These are phyloP conservation scores for Exophiala lecanii-corni DNA, from an alignment of 2,329 filamentous ascomycete genomes.

Conservation along the genomic window DNA sequence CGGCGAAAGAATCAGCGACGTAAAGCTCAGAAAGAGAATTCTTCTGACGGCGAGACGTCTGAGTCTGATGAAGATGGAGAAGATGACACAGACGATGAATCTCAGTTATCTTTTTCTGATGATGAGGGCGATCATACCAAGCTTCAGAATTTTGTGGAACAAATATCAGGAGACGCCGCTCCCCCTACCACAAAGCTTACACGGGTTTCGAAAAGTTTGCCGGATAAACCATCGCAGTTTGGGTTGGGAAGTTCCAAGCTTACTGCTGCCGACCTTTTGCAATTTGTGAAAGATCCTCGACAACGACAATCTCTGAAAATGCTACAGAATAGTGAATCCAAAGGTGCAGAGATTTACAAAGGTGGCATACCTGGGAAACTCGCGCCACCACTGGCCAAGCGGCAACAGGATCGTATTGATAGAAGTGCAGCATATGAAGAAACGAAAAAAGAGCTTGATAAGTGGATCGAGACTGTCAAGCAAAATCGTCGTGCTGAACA, in stretches of 20 bases:
- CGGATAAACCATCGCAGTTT: conserved; percentile 58
- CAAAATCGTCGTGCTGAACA: conserved; percentile 88
- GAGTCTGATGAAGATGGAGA: conserved; percentile 46
- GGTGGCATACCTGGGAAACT: conserved; percentile 63
- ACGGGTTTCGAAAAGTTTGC: conserved; percentile 45
- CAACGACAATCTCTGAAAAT: conserved; percentile 77
- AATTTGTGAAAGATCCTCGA: conserved; percentile 66
- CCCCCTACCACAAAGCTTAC: neutral
- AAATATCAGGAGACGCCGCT: conserved; percentile 29
- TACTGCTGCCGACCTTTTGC: conserved; percentile 69
- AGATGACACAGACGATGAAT: conserved; percentile 46
- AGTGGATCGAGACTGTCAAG: conserved; percentile 95
- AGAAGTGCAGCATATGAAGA: conserved; percentile 80
- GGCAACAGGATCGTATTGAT: conserved; percentile 80
- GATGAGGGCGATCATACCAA: conserved; percentile 55
- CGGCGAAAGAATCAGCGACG: conserved; percentile 30
- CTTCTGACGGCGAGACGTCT: conserved; percentile 38
- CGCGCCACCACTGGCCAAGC: conserved; percentile 73
- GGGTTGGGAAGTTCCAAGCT: conserved; percentile 61
- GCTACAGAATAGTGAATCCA: conserved; percentile 60
- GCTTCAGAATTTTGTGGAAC: conserved; percentile 60
- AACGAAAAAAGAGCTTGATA: conserved; percentile 81
- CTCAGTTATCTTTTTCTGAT: conserved; percentile 46
- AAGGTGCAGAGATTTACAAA: conserved; percentile 48
- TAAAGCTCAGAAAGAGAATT: conserved; percentile 33